Evolutionary conservation across 768 basidiomycete species (phyloP).

Genomic region (Boletus rubroflammeus): DNA sequence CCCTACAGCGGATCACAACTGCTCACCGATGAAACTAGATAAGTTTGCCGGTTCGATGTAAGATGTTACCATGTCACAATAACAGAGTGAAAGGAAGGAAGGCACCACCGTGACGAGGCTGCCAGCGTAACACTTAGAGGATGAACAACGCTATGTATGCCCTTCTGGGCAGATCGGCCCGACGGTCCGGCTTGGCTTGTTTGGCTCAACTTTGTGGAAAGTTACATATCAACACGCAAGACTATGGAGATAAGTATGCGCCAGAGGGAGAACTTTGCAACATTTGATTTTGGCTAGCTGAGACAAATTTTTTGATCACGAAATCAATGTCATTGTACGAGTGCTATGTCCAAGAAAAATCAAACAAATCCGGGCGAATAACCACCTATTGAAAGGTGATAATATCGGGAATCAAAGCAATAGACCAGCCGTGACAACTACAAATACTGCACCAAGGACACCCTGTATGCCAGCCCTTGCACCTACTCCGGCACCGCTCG

Average conservation of each 20-base stretch:
- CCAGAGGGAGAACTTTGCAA: not conserved
- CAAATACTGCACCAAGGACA: conserved; percentile 7
- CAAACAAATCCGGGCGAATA: not conserved
- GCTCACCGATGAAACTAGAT: not conserved
- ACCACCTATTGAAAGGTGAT: not conserved
- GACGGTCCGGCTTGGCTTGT: too few species aligned
- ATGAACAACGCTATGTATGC: too few species aligned
- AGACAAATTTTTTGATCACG: not conserved
- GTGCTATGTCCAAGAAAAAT: not conserved
- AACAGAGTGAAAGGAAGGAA: too few species aligned
- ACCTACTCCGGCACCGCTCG: not conserved
- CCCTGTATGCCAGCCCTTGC: conserved; percentile 2
- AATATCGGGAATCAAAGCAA: conserved; percentile 5
- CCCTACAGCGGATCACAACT: not conserved
- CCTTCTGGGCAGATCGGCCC: too few species aligned
- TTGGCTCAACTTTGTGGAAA: not conserved
- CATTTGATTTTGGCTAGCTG: not conserved
- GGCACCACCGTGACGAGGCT: too few species aligned
- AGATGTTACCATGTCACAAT: not conserved
- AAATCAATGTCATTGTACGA: not conserved
- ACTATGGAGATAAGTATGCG: not conserved
- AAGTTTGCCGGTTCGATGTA: not conserved
- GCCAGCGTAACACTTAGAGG: too few species aligned
- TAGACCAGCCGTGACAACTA: not conserved
- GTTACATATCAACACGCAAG: not conserved